These are phyloP conservation scores for Marasmius tenuissimus DNA, from an alignment of 1,284 basidiomycete genomes.

Conservation along the genomic window DNA sequence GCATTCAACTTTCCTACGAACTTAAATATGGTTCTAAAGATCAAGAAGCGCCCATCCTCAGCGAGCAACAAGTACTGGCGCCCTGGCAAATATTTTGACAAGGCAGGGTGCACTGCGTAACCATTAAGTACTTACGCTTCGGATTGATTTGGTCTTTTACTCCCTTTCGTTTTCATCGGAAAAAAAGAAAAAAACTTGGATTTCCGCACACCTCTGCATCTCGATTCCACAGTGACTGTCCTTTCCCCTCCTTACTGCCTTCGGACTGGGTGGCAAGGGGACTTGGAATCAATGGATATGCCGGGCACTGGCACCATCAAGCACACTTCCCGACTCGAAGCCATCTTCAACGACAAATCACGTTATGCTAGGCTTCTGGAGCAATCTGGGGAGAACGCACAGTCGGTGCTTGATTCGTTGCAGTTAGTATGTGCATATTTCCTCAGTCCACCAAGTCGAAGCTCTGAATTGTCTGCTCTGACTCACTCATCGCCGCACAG, in stretches of 20 bases:
- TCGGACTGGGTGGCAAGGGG: background rate
- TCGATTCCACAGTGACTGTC: background rate
- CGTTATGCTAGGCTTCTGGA: background rate
- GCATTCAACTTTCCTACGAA: too few species aligned
- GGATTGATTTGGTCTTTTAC: background rate
- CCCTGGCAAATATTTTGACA: too few species aligned
- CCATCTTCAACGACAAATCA: background rate
- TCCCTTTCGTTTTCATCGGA: background rate
- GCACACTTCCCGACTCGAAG: background rate
- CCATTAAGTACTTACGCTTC: background rate
- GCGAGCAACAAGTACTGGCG: too few species aligned
- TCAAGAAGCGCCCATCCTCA: too few species aligned
- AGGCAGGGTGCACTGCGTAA: background rate
- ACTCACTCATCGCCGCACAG: background rate
- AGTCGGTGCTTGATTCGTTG: background rate
- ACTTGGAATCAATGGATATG: background rate
- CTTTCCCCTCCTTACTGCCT: background rate
- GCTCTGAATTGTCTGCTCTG: too few species aligned
- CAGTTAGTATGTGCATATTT: background rate
- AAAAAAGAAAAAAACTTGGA: background rate
- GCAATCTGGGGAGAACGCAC: background rate
- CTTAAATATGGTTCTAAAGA: too few species aligned
- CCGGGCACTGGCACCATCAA: background rate
- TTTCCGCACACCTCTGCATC: background rate
- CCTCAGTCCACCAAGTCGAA: background rate